Conservation (phyloP, 192 early-diverging fungal species). For the Spinellus fusiger region DNA sequence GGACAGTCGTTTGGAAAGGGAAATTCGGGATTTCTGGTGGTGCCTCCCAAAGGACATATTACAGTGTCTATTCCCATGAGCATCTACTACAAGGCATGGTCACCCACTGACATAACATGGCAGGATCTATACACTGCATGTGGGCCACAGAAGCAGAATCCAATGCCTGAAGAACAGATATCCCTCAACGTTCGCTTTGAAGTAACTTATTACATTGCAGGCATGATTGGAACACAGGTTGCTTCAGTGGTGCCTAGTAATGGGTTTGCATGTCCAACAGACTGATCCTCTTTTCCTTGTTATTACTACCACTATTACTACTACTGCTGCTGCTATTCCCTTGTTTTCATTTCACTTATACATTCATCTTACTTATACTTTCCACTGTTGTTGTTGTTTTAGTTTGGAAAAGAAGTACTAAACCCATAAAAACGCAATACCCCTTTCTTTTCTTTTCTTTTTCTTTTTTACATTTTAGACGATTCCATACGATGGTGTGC, state of each 20-base stretch:
- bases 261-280: not conserved
- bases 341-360: no score
- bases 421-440: no score
- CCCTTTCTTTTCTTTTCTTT: no score
- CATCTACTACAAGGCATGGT: conserved; percentile 12
- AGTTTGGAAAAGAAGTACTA: no score
- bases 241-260: not conserved
- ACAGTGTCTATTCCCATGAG: conserved; percentile 1
- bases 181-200: conserved; percentile 1
- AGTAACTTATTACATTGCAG: conserved; percentile 8
- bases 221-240: not conserved
- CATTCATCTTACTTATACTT: no score
- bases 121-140: conserved; percentile 22
- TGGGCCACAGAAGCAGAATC: conserved; percentile 4
- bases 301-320: no score
- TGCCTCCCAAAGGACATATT: conserved; percentile 1
- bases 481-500: no score
- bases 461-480: no score
- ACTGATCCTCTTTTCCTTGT: no score
- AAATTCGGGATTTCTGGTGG: conserved; percentile 1
- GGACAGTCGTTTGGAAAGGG: conserved; percentile 14
- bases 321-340: no score
- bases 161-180: not conserved
- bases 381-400: no score
- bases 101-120: conserved; percentile 12